phyloP scores from a whole-genome alignment of 2,329 filamentous ascomycete species.

The Fusarium pseudoanthophilum region DNA sequence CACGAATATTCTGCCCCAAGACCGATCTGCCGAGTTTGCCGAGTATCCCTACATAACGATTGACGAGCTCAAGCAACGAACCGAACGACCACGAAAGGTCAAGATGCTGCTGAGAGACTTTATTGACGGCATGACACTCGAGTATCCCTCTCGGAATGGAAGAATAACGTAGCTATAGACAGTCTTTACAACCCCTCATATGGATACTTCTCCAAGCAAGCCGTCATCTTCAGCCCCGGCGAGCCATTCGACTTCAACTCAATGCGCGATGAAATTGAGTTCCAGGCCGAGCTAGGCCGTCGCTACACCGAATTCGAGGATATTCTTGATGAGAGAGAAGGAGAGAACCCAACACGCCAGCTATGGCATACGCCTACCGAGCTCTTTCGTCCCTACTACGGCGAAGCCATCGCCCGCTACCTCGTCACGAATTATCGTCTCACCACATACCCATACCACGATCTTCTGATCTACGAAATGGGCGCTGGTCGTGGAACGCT shows the following conservation, averaged over 20 bases:
- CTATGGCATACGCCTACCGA: conserved; percentile 99
- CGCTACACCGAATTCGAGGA: conserved; percentile 94
- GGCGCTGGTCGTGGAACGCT: conserved; percentile 96
- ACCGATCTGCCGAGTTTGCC: conserved; percentile 83
- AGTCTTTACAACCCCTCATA: conserved; percentile 95
- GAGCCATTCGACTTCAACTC: conserved; percentile 88
- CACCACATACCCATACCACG: conserved; percentile 92
- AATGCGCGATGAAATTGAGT: conserved; percentile 86
- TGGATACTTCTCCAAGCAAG: conserved; percentile 96
- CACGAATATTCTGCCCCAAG: conserved; percentile 76
- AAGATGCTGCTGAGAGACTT: conserved; percentile 99
- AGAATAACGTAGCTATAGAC: conserved; percentile 63
- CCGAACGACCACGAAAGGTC: conserved; percentile 82
- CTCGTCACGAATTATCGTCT: conserved; percentile 96
- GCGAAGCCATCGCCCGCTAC: conserved; percentile 96
- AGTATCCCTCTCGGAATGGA: conserved; percentile 13
- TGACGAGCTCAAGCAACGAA: conserved; percentile 76
- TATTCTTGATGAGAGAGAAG: conserved; percentile 75
- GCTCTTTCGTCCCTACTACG: conserved; percentile 95
- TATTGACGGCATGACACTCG: conserved; percentile 77
- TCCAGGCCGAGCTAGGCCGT: conserved; percentile 78
- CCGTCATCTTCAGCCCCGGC: conserved; percentile 93
- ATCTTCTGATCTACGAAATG: conserved; percentile 98
- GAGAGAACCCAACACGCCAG: conserved; percentile 79
- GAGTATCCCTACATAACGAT: conserved; percentile 87